Base-by-base conservation (phyloP, 495 filamentous ascomycete species). In the Letharia columbiana region DNA sequence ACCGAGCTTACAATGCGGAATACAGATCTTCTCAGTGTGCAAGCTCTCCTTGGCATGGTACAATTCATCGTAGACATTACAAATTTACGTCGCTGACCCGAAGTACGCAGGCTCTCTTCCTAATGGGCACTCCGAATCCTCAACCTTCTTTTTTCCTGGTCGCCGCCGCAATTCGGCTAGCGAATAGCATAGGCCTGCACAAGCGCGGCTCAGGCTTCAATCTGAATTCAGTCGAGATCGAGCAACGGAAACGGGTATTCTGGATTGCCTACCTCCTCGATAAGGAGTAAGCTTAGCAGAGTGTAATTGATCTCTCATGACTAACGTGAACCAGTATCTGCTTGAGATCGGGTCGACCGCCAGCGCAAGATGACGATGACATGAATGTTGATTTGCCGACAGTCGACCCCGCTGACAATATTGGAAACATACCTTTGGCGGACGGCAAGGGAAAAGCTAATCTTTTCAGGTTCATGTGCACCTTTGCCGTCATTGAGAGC, bases 261-360 rank as follows among this genome's bases (percentile, higher is more conserved):
- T 98, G 94, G 94, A 96, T 98, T 71, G 92, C 89, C 17, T 98
- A 98, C 72, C 86, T 96, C 77, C 78, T 97, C 39, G 94, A 98
- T 73, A 96, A 96, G 78, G 94, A 98, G 83, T 86, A 75, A 66
- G 80, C 75, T 28, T 17, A 15, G 31, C 17, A 40, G 1, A 13
- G 28, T 5, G 6, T n/a, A 9, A 17, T 54, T 28, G 18, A 17
- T 8, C 17, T 39, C 1, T 20, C 23, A 28, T 31, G 40, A 20
- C 70, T 76, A 60, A 75, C 71, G 67, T n/a, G 50, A 1, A 33
- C 20, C 62, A 86, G 84, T 71, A 85, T 98, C 66, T 96, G 92
- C 74, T 84, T 98, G 40, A 86, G 94, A 41, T 94, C 91, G 23
- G 94, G 94, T 42, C 85, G 94, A 62, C 94, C 94, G 35, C 93